These are phyloP conservation scores for Ascoidea tarda DNA, from an alignment of 805 yeast genomes.

Conservation along the genomic window DNA sequence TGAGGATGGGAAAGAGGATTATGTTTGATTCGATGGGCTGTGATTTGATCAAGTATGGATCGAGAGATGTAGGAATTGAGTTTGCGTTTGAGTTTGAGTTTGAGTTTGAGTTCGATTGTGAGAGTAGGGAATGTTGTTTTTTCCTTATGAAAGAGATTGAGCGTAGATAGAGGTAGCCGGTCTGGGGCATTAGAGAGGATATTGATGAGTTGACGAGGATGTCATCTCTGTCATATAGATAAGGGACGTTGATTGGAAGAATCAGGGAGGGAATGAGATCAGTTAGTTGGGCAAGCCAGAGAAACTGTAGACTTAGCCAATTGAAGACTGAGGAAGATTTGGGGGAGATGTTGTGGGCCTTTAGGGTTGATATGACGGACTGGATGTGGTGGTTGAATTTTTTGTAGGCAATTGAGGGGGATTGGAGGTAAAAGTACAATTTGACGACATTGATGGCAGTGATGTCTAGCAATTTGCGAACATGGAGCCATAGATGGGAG, in stretches of 20 bases:
- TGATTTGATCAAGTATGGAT: slow-evolving; percentile 1
- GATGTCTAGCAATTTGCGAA: slow-evolving; percentile 40
- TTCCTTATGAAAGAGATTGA: slow-evolving; percentile 19
- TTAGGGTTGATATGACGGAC: slow-evolving; percentile 27
- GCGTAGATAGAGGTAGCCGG: slow-evolving; percentile 27
- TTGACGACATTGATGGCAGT: slow-evolving; percentile 50
- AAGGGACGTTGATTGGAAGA: slow-evolving; percentile 26
- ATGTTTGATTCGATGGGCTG: slow-evolving; percentile 1
- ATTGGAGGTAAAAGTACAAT: slow-evolving; percentile 42
- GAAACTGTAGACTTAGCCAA: slow-evolving; percentile 55
- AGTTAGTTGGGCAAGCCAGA: slow-evolving; percentile 49
- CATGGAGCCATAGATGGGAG: slow-evolving; percentile 25
- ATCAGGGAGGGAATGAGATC: slow-evolving; percentile 28
- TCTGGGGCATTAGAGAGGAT: slow-evolving; percentile 25
- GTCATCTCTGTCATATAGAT: slow-evolving; percentile 14
- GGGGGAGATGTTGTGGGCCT: slow-evolving; percentile 15
- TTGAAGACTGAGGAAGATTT: slow-evolving; percentile 19
- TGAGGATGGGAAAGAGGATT: slow-evolving; percentile 12
- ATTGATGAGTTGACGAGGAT: slow-evolving; percentile 5
- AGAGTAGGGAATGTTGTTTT: slow-evolving; percentile 1
- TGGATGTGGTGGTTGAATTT: slow-evolving; percentile 54
- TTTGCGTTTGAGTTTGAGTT: not conserved
- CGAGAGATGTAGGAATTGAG: not conserved
- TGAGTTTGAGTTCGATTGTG: not conserved
- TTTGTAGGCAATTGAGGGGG: slow-evolving; percentile 41